Evolutionary conservation across 1,284 basidiomycete species (phyloP).

Genomic region (Coniferiporia weirii): DNA sequence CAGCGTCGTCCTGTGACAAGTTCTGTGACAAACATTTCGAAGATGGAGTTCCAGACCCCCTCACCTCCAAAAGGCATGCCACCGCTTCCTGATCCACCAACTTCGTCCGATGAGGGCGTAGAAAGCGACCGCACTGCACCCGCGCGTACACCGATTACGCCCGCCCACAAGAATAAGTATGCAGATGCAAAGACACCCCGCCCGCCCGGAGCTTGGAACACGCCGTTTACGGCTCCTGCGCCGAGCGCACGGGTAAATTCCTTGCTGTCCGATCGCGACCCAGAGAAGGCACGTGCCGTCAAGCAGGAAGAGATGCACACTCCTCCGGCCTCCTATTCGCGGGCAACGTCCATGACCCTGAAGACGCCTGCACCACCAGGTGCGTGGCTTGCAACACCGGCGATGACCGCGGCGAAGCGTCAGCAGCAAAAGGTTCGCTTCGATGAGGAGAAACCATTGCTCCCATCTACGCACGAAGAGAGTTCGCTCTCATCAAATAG

Average conservation of each 20-base stretch:
- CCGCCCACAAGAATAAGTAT: conserved; percentile 24
- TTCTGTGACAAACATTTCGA: conserved; percentile 35
- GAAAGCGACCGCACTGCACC: conserved; percentile 23
- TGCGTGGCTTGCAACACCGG: conserved; percentile 60
- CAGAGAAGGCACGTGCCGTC: conserved; percentile 20
- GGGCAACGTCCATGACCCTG: conserved; percentile 33
- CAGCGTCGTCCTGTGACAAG: conserved; percentile 40
- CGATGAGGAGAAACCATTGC: conserved; percentile 32
- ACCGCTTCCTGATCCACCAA: conserved; percentile 51
- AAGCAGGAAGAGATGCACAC: conserved; percentile 32
- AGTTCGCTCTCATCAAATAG: conserved; percentile 1
- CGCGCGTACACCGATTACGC: conserved; percentile 25
- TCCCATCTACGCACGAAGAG: background rate
- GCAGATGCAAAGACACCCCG: conserved; percentile 54
- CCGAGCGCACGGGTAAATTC: background rate
- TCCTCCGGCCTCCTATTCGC: conserved; percentile 22
- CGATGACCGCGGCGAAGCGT: conserved; percentile 37
- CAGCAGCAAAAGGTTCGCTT: conserved; percentile 59
- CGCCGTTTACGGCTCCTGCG: conserved; percentile 31
- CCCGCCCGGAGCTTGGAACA: conserved; percentile 65
- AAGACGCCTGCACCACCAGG: conserved; percentile 70
- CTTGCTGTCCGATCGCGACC: background rate
- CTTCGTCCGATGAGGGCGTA: conserved; percentile 38
- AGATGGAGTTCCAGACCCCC: conserved; percentile 51
- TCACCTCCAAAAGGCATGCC: conserved; percentile 50